Percentiles rank a stretch among this genome's conserved stretches.
These are phyloP conservation scores for Coemansia sp. DNA, from an alignment of 192 early-diverging fungal species.

Conservation along the genomic window DNA sequence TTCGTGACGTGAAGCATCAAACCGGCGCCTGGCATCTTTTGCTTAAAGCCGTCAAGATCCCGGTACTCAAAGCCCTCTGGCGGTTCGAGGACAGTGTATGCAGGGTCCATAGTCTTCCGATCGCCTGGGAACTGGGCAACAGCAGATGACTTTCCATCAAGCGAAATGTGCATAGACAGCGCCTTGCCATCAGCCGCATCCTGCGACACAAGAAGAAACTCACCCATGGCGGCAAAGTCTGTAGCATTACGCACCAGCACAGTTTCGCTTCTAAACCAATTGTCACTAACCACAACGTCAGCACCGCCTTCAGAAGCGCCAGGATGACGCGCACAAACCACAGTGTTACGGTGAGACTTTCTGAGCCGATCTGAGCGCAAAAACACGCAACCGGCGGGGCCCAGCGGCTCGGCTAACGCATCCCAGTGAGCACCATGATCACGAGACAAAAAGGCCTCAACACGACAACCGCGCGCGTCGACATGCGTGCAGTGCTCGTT, in stretches of 20 bases:
- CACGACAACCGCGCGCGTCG: slow-evolving; percentile 60
- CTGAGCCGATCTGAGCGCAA: slow-evolving; percentile 54
- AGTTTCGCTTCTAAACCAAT: slow-evolving; percentile 53
- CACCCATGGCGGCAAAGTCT: slow-evolving; percentile 75
- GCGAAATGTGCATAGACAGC: slow-evolving; percentile 64
- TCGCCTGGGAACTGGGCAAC: slow-evolving; percentile 78
- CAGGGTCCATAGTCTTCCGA: slow-evolving; percentile 53
- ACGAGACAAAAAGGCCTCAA: slow-evolving; percentile 67
- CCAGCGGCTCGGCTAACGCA: slow-evolving; percentile 39
- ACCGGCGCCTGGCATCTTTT: slow-evolving; percentile 52
- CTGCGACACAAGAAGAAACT: slow-evolving; percentile 78
- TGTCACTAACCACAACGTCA: slow-evolving; percentile 62
- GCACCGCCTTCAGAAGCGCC: slow-evolving; percentile 20
- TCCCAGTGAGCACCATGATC: slow-evolving; percentile 73
- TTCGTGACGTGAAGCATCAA: slow-evolving; percentile 70
- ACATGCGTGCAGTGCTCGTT: slow-evolving; percentile 54
- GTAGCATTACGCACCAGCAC: slow-evolving; percentile 68
- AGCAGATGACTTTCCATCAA: slow-evolving; percentile 68
- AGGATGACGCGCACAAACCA: slow-evolving; percentile 74
- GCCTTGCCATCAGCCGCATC: slow-evolving; percentile 37
- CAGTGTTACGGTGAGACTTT: slow-evolving; percentile 54
- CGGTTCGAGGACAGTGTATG: slow-evolving; percentile 74
- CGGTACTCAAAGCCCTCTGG: slow-evolving; percentile 50
- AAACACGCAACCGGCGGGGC: slow-evolving; percentile 45
- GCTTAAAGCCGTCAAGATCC: slow-evolving; percentile 28